Base-by-base conservation (phyloP, 140 eudicot species). In the Oenanthe javanica region DNA sequence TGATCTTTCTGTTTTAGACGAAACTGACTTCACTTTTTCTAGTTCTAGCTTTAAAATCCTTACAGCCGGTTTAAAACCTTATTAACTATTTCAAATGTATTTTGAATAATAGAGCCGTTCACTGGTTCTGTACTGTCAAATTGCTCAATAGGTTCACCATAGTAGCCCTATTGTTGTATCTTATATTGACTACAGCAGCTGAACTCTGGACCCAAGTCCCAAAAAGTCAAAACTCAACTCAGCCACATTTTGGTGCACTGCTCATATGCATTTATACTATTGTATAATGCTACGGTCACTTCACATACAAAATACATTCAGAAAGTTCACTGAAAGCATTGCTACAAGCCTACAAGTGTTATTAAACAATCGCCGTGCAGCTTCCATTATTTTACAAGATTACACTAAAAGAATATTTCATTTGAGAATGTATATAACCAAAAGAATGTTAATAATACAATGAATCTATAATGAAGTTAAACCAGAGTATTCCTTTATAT, bases 381-480 rank as follows among this genome's bases (percentile, higher is more conserved):
- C 4, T 63, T 23, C 38, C 70, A 23, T 63, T 63, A 23, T 23
- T 63, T 63, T 63, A 63, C 70, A 63, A 63, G 70, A 63, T 31
- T 67, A 0, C 2, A 8, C 46, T 36, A 36, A 67, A 67, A 67
- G 46, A 36, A 27, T 27, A 67, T 67, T 31, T 74, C 9, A 74
- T 31, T 74, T 47, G 49, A 8, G 15, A 19, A 21, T 12, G 49
- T 5, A 9, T 31, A 31, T 6, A 13, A 51, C 46, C 25, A 5
- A 75, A 18, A 75, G 21, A 27, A 75, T 54, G 54, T 75, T 49
- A 75, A 49, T 75, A 25, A 48, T 75, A 49, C 63, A 49, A 14
- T 23, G 55, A 75, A 11, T 25, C 18, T 75, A 31, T 67, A 3
- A 67, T 11, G 0, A 31, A 31, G 3, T 66, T 66, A 43, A 67